Conservation (phyloP, 495 filamentous ascomycete species). For the Annulohypoxylon stygium region DNA sequence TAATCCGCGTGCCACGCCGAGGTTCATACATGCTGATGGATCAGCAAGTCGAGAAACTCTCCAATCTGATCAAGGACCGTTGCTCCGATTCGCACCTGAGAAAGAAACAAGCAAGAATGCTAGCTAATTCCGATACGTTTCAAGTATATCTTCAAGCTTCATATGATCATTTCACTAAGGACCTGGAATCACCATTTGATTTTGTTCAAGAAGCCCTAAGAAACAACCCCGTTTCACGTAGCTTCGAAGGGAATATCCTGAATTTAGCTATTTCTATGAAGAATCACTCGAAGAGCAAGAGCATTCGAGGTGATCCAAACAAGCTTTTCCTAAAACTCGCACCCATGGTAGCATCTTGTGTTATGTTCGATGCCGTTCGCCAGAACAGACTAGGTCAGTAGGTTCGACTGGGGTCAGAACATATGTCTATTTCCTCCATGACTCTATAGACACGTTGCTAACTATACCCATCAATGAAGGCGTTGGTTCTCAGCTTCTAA, state of each 20-base stretch:
- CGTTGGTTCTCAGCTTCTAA: background rate
- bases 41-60: conserved; percentile 5
- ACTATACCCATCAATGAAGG: background rate
- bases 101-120: conserved; percentile 5
- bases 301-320: background rate
- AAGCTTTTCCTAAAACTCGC: background rate
- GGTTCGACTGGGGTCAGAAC: background rate
- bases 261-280: conserved; percentile 7
- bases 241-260: conserved; percentile 11
- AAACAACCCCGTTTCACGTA: conserved; percentile 1
- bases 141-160: conserved; percentile 8
- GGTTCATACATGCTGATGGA: conserved; percentile 19
- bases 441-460: background rate
- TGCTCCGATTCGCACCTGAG: conserved; percentile 8
- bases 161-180: conserved; percentile 4
- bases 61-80: background rate
- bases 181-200: conserved; percentile 7
- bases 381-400: conserved; percentile 12
- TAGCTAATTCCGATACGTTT: conserved; percentile 4
- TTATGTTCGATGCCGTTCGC: conserved; percentile 9
- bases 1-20: conserved; percentile 1
- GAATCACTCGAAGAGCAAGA: background rate
- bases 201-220: conserved; percentile 1
- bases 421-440: background rate
- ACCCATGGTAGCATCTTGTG: conserved; percentile 9